Base-by-base conservation (phyloP, 2,329 filamentous ascomycete genomes). In the Xylariaceae sp. region DNA sequence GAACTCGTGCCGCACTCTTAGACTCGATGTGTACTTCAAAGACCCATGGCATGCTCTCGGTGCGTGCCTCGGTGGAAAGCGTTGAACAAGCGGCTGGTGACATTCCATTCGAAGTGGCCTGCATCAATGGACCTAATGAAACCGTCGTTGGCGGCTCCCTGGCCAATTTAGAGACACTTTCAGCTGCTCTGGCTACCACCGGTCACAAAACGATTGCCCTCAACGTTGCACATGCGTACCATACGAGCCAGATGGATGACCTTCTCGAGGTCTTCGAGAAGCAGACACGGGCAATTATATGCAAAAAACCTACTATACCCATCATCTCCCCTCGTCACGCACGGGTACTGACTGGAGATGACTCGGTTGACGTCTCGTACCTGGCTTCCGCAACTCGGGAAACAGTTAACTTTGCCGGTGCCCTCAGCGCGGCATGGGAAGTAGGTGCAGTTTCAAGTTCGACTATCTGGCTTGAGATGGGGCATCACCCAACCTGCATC, bases 401-500 rank as follows among this genome's bases (percentile, higher is more conserved):
- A 63, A 75, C 84, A 0, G 87, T 91, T 53, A 79, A 89, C 67
- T 89, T 91, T 67, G 72, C 77, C 49, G 77, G 74, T 13, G 84
- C 81, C 4, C 64, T 90, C 1, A 67, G 78, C 13, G 72, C 71
- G 20, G 83, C 80, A 0, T 73, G 77, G 44, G 71, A 75, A 1
- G 71, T 75, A 8, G 76, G 76, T 41, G 64, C 78, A 6, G 77
- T 86, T 26, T 75, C 82, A 44, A 79, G 81, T 24, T 78, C 79
- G 62, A 85, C 82, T 6, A 72, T 81, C 6, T 89, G 83, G 80
- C 67, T 91, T 41, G 87, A 91, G 62, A 75, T 90, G 53, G 87
- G 88, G 1, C 84, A 87, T 4, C 83, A 89, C 57, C 84, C 85
- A 0, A 78, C 88, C 8, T 86, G 82, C 70, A 75, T 77, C 7